Percentiles rank a stretch among this genome's conserved stretches.
phyloP scores from a whole-genome alignment of 345 rosid genomes.

The Syzygium grande region DNA sequence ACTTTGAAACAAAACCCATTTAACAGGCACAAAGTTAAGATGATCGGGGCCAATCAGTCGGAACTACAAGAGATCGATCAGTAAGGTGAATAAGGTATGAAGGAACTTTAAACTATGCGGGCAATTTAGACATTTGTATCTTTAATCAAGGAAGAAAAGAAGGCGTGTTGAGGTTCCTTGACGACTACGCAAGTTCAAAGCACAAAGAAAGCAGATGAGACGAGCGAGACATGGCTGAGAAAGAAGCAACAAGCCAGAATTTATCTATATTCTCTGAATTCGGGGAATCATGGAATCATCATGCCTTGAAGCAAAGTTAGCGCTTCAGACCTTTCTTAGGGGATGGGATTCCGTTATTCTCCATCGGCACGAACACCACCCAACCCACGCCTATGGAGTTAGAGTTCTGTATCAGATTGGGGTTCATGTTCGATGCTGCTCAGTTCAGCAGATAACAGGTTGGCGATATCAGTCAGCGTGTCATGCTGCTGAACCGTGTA shows the following conservation, averaged over 20 bases:
- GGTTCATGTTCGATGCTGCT: conserved; percentile 24
- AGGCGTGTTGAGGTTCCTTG: neutral
- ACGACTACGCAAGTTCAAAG: neutral
- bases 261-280: neutral
- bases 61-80: neutral
- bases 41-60: neutral
- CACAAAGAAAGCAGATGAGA: neutral
- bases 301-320: neutral
- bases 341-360: conserved; percentile 9
- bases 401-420: conserved; percentile 4
- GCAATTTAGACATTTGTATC: neutral
- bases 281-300: neutral
- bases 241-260: neutral
- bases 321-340: neutral
- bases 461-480: conserved; percentile 23
- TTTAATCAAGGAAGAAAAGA: neutral
- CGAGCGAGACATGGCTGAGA: neutral
- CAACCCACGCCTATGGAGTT: conserved; percentile 16
- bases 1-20: neutral
- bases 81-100: neutral
- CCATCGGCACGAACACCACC: conserved; percentile 44
- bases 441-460: conserved; percentile 18
- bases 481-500: conserved; percentile 54
- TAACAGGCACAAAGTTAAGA: neutral
- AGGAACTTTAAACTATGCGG: neutral